Percentiles rank a stretch among this genome's conserved stretches.
Conservation (phyloP, 2,329 filamentous ascomycete genomes). For the Plenodomus tracheiphilus region DNA sequence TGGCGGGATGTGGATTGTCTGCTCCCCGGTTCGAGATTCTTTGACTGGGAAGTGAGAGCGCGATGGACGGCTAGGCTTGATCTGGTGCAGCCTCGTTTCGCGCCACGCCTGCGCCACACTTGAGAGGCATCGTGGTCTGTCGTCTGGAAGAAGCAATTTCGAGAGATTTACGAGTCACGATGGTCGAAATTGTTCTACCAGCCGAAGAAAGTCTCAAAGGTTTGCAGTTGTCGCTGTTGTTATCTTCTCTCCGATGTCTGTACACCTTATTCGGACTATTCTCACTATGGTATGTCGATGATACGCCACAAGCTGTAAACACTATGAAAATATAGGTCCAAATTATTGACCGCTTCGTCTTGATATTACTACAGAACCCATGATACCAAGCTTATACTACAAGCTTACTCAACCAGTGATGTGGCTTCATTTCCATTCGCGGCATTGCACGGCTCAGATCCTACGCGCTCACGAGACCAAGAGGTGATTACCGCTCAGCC, state of each 20-base stretch:
- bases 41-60: conserved; percentile 23
- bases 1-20: conserved; percentile 10
- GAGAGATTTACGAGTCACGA: neutral
- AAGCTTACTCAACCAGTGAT: neutral
- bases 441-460: neutral
- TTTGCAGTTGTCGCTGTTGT: no score
- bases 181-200: neutral
- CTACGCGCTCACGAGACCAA: conserved; percentile 9
- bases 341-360: no score
- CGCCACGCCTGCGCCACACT: conserved; percentile 16
- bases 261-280: no score
- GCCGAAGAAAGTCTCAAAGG: no score
- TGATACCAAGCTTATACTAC: neutral
- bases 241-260: no score
- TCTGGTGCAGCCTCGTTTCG: conserved; percentile 2
- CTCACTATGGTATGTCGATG: no score
- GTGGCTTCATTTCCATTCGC: neutral
- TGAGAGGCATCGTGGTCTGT: neutral
- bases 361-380: no score
- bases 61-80: conserved; percentile 8
- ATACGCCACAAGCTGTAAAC: no score
- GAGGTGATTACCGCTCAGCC: conserved; percentile 7
- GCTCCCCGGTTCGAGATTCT: conserved; percentile 18
- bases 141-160: neutral
- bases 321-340: no score